Evolutionary conservation across 768 basidiomycete genomes (phyloP), one percentile per base, ranked within the genome.

Genomic region (Russula lepida): DNA sequence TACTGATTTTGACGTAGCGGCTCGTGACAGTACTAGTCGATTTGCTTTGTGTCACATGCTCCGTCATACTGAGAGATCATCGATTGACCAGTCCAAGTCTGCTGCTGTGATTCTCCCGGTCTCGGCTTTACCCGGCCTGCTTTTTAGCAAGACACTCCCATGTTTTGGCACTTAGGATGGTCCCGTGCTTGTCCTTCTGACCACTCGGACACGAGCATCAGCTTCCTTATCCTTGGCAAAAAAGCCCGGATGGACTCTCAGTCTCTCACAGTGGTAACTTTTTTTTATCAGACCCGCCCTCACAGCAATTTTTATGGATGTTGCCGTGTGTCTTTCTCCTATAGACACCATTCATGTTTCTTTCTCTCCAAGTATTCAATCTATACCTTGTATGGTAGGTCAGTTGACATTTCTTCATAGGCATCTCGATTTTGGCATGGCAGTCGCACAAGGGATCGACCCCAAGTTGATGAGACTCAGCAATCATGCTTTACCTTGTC

Each of bases 141-240:
- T 47, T 46, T 32, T 8, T 15, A 49, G 4, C n/a, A 44, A 15
- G 7, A n/a, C 15, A 12, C 12, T 49, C 25, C 46, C 27, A 48
- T 25, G 7, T 15, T 54, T 37, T 54, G 4, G 7, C 3, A 47
- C 25, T 53, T 27, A 19, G 25, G 25, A 33, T 41, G 39, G 9
- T 7, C 37, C 37, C 47, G 37, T 60, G 46, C 19, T 55, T 12
- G 47, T 32, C 59, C 59, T 55, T 55, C 54, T 49, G 59, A 55
- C 53, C 13, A 21, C 46, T 37, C n/a, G 6, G 32, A 9, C 46
- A 30, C 33, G 23, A 41, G n/a, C n/a, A n/a, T 35, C 19, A 35
- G 15, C 30, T 37, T 27, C 48, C 25, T 44, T 56, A 23, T 56
- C n/a, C 23, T 43, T 3, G 3, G 17, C 11, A 8, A 28, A 23